Evolutionary conservation across 2,329 filamentous ascomycete species (phyloP).

Genomic region (Coniochaeta sp.): DNA sequence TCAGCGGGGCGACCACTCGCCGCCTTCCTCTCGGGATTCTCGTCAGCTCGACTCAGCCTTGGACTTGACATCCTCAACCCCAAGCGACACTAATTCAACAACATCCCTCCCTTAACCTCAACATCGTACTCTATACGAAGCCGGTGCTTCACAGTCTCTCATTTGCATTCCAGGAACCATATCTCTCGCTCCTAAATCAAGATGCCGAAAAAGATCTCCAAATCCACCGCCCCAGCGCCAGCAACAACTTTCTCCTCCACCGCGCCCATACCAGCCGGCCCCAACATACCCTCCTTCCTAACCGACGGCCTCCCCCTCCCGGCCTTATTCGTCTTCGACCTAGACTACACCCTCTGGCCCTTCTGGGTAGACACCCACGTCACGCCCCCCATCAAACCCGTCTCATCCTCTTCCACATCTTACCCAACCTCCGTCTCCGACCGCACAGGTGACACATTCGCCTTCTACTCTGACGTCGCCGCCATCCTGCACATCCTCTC

Average conservation of each 20-base stretch:
- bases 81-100: no score
- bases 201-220: slow-evolving; percentile 13
- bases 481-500: slow-evolving; percentile 56
- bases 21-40: not conserved
- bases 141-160: no score
- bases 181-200: slow-evolving; percentile 1
- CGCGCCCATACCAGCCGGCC: no score
- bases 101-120: not conserved
- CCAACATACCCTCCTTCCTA: slow-evolving; percentile 33
- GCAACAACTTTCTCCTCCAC: slow-evolving; percentile 15
- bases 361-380: slow-evolving; percentile 98
- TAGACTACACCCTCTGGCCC: slow-evolving; percentile 98
- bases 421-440: slow-evolving; percentile 38
- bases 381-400: slow-evolving; percentile 58
- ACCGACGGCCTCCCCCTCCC: slow-evolving; percentile 63
- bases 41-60: not conserved
- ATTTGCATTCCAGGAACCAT: no score
- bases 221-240: slow-evolving; percentile 3
- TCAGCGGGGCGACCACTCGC: not conserved
- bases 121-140: not conserved
- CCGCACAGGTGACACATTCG: slow-evolving; percentile 56
- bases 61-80: not conserved
- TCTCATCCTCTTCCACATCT: slow-evolving; percentile 24
- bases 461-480: slow-evolving; percentile 66
- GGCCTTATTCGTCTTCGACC: slow-evolving; percentile 82